These are phyloP conservation scores for Marchantia paleacea DNA, from an alignment of 225 moss, liverwort and hornwort species.

Conservation along the genomic window DNA sequence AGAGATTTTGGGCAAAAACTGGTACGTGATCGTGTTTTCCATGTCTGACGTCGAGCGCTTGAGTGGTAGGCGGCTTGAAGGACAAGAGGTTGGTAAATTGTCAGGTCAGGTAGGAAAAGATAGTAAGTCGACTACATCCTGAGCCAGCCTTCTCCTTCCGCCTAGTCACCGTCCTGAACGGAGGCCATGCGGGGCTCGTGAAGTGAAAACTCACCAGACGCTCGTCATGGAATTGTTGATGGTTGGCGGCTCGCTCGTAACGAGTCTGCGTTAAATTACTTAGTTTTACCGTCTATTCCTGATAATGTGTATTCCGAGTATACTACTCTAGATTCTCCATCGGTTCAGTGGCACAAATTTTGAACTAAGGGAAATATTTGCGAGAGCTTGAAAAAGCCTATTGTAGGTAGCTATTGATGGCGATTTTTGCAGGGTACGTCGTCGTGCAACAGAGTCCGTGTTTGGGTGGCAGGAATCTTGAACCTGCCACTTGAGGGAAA, in stretches of 20 bases:
- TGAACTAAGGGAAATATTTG: not conserved
- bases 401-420: not conserved
- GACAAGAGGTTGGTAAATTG: not conserved
- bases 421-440: not conserved
- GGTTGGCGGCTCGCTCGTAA: not conserved
- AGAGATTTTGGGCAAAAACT: slow-evolving; percentile 54
- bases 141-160: not conserved
- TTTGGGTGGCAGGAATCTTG: not conserved
- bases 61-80: not conserved
- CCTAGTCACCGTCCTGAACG: not conserved
- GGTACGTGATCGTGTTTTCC: slow-evolving; percentile 26
- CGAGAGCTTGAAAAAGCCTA: not conserved
- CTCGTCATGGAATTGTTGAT: not conserved
- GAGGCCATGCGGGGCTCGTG: not conserved
- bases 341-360: not conserved
- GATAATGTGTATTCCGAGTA: not conserved
- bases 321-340: not conserved
- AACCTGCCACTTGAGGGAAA: not conserved
- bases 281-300: not conserved
- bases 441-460: not conserved
- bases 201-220: not conserved
- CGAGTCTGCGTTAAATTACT: not conserved
- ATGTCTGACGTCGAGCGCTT: not conserved
- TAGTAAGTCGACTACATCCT: not conserved
- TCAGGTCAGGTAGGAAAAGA: not conserved